These are phyloP conservation scores for Agastache rugosa DNA, from an alignment of 257 asterid genomes.

Conservation along the genomic window DNA sequence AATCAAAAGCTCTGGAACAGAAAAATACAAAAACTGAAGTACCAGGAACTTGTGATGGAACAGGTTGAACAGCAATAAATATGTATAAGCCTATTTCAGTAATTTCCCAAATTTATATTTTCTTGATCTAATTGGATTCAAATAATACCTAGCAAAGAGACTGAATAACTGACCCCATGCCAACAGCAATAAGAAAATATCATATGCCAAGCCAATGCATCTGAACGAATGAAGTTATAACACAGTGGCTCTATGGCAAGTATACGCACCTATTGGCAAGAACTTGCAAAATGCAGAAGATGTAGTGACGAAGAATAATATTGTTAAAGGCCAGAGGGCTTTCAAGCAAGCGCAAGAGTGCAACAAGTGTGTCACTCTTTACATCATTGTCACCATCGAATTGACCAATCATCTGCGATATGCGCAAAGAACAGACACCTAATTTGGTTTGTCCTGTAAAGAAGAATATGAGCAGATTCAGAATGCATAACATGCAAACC, in stretches of 20 bases:
- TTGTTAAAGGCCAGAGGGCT: constrained; percentile 95
- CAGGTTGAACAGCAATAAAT: neutral
- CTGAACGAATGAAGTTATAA: constrained; percentile 11
- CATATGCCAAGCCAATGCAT: neutral
- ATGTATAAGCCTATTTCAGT: neutral
- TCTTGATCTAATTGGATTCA: constrained; percentile 12
- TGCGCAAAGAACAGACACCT: constrained; percentile 78
- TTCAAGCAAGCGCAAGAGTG: constrained; percentile 88
- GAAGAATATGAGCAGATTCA: constrained; percentile 37
- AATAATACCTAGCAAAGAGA: constrained; percentile 2
- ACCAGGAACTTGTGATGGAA: neutral
- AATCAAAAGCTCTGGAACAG: too few relatives aligned
- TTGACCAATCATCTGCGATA: constrained; percentile 74
- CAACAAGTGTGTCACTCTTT: constrained; percentile 78
- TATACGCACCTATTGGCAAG: constrained; percentile 75
- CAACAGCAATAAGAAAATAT: constrained; percentile 17
- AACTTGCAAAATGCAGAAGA: constrained; percentile 96
- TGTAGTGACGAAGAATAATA: constrained; percentile 80
- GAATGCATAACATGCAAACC: constrained; percentile 26
- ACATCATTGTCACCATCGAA: constrained; percentile 62
- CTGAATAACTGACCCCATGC: neutral
- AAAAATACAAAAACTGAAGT: too few relatives aligned
- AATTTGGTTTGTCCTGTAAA: constrained; percentile 87
- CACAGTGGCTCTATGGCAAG: too few relatives aligned
- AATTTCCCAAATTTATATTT: neutral